Percentiles rank a stretch among this genome's conserved stretches.
Evolutionary conservation across 2,329 filamentous ascomycete genomes (phyloP).

Genomic region (Phaeosphaeria sp.): DNA sequence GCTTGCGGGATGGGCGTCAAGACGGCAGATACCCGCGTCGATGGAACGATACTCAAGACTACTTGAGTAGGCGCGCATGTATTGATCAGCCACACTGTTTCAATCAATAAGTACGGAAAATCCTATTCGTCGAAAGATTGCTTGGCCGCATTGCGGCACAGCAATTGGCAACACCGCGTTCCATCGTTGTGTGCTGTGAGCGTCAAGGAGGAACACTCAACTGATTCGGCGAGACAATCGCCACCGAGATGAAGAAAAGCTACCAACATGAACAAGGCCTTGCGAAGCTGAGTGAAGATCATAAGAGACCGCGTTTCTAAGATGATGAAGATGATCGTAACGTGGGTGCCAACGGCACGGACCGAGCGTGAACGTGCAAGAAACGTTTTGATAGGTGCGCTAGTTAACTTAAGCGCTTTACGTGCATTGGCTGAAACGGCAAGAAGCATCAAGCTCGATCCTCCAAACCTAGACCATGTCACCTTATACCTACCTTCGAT

Average conservation of each 20-base stretch:
- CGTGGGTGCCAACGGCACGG: neutral
- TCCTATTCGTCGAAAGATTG: neutral
- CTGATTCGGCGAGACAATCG: too few relatives aligned
- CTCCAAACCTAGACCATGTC: neutral
- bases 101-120: neutral
- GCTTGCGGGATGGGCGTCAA: neutral
- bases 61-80: neutral
- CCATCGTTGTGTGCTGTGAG: neutral
- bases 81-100: slow-evolving; percentile 1
- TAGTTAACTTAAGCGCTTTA: slow-evolving; percentile 14
- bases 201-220: neutral
- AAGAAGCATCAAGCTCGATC: neutral
- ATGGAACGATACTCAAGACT: neutral
- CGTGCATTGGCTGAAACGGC: slow-evolving; percentile 7
- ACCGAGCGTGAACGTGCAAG: slow-evolving; percentile 5
- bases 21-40: neutral
- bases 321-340: neutral
- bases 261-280: too few relatives aligned
- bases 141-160: slow-evolving; percentile 1
- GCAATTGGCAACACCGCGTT: neutral
- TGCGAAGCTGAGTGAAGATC: too few relatives aligned
- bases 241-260: too few relatives aligned
- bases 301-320: too few relatives aligned
- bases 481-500: neutral
- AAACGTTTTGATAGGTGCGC: slow-evolving; percentile 8